Base-by-base conservation (phyloP, 352 stramenopile genomes). In the Globisporangium cylindrosporum region DNA sequence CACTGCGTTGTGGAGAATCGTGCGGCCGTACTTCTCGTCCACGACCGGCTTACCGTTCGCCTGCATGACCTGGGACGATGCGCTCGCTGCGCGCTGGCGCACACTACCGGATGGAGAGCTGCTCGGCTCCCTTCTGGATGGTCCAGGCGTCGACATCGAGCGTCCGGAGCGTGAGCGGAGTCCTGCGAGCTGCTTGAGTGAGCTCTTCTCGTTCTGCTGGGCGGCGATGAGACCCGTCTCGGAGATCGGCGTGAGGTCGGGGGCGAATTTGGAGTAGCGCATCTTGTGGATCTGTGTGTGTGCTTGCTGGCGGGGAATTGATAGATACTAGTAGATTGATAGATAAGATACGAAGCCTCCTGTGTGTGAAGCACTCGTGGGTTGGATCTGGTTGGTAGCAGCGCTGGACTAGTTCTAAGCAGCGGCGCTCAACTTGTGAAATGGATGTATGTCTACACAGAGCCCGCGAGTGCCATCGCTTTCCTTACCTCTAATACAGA, bases 231-330 rank as follows among this genome's bases (percentile, higher is more conserved):
- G 82, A 29, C 70, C 71, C 4, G 77, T 86, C 70, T 90, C 79
- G 41, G 81, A 86, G 64, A 90, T 90, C 25, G 80, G 79, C 53
- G 72, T 77, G 53, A 90, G 80, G 38, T 82, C 72, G 1, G 81
- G 80, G 3, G 77, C 61, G 62, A 85, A 89, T 57, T 88, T 89
- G 73, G 69, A 73, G 67, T 75, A 61, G 62, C 78, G 78, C 68
- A 76, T 80, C 12, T 53, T 6, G 14, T 51, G 24, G 24, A 10
- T 15, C 10, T 41, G 12, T 20, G 2, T 20, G 38, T 15, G 38
- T 18, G 36, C 2, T 38, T 51, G 18, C 4, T 22, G 7, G 24
- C 15, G 14, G 12, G 25, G 25, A 5, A 5, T 6, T 22, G 34
- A 41, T 59, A 59, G 54, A 43, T 59, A 59, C 29, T 27, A 36